Base-by-base conservation (phyloP, 2,329 filamentous ascomycete species). In the Arthrobotrys musiformis region DNA sequence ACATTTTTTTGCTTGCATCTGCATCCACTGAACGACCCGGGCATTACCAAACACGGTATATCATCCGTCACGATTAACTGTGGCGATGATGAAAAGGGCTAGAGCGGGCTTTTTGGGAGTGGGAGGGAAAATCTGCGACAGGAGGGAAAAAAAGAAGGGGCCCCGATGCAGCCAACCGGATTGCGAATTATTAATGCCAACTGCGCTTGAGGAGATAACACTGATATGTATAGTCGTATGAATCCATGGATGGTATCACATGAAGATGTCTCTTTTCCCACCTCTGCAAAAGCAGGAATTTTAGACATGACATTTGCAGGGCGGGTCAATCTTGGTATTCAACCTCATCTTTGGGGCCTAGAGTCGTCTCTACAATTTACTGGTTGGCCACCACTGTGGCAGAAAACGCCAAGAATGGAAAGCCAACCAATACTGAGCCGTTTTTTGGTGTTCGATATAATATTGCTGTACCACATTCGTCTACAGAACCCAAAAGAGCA, bases 121-220 rank as follows among this genome's bases (percentile, higher is more conserved):
- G n/a, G 40, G 46, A 50, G 19, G 19, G 33, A 30, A 42, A 67
- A 68, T 33, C 35, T 33, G 30, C 35, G 50, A 50, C 30, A 44
- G n/a, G n/a, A 24, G n/a, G 33, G n/a, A 17, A 42, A 19, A 42
- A 42, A n/a, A 11, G 4, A 42, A 58, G 8, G 19, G 19, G 24
- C 19, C 19, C n/a, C 8, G 8, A 15, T 15, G 48, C 44, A 37
- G 26, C 64, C 52, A 70, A 56, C 58, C 42, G 33, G 58, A 37
- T 50, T 50, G 42, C 46, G 22, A 17, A 70, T 70, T 70, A 63
- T 24, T 70, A 72, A 72, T 72, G 58, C 68, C 68, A 72, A 64
- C 50, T 37, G 44, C 44, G 15, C 33, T 8, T 7, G 8, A 13
- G 28, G 17, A 28, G 54, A 58, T 40, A 58, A 26, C 19, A 24